phyloP scores from a whole-genome alignment of 129 eudicot genomes.

The Heracleum sosnowskyi region DNA sequence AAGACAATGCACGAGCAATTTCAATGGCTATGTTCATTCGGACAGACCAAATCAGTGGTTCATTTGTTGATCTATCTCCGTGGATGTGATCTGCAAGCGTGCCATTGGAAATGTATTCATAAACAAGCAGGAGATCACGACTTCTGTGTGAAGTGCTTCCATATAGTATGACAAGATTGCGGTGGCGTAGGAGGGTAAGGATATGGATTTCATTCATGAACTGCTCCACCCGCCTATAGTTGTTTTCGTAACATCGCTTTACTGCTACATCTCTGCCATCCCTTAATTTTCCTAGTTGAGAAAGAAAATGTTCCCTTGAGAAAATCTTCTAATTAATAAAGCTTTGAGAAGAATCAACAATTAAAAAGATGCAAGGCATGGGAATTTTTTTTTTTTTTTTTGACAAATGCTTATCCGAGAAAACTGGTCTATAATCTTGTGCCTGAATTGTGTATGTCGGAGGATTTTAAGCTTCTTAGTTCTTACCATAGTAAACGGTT shows the following conservation, averaged over 20 bases:
- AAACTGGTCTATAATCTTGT: background rate
- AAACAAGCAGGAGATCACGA: constrained; percentile 20
- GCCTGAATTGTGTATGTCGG: background rate
- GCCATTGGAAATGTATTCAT: constrained; percentile 29
- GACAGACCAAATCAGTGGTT: background rate
- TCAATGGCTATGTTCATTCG: constrained; percentile 7
- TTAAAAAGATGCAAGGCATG: background rate
- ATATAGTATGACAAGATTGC: constrained; percentile 3
- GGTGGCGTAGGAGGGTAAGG: constrained; percentile 11
- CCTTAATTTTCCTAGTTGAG: constrained; percentile 6
- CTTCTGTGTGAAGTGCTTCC: constrained; percentile 10
- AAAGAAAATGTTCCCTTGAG: background rate
- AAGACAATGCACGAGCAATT: constrained; percentile 5
- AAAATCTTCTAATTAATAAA: background rate
- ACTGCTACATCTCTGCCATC: constrained; percentile 5
- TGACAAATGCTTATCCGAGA: background rate
- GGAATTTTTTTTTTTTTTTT: background rate
- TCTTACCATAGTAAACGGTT: constrained; percentile 2
- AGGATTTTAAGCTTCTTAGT: background rate
- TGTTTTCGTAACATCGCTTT: background rate
- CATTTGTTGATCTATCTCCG: background rate
- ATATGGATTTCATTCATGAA: constrained; percentile 9
- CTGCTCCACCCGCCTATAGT: constrained; percentile 6
- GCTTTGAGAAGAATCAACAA: background rate
- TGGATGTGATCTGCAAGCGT: constrained; percentile 25